phyloP scores from a whole-genome alignment of 495 filamentous ascomycete genomes.

The Xylaria venustula region DNA sequence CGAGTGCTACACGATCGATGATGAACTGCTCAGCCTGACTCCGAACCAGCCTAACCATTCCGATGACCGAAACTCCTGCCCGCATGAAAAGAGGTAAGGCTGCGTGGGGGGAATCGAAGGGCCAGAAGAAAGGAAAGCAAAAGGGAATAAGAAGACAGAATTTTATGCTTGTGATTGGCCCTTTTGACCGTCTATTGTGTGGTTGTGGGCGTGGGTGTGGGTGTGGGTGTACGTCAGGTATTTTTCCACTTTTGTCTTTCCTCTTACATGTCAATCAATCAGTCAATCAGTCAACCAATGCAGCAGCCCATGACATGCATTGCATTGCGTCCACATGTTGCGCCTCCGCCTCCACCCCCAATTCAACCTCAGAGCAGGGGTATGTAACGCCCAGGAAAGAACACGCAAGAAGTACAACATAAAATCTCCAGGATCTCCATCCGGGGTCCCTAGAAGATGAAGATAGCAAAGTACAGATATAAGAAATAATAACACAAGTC shows the following conservation, averaged over 20 bases:
- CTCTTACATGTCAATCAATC: conserved; percentile 2
- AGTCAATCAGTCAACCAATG: not conserved
- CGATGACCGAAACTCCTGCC: not conserved
- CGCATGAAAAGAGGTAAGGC: not conserved
- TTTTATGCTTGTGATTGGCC: too few relatives aligned
- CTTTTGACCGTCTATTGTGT: not conserved
- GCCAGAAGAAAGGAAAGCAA: not conserved
- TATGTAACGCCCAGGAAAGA: too few relatives aligned
- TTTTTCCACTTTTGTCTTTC: conserved; percentile 1
- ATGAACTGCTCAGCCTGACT: not conserved
- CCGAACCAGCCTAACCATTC: not conserved
- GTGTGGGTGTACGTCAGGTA: not conserved
- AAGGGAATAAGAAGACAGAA: not conserved
- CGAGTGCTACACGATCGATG: not conserved
- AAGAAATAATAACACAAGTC: too few relatives aligned
- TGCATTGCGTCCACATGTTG: not conserved
- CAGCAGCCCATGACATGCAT: not conserved
- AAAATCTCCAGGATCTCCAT: not conserved
- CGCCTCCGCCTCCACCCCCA: not conserved
- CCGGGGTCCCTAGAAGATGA: too few relatives aligned
- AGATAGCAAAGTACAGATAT: too few relatives aligned
- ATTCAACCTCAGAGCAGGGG: not conserved
- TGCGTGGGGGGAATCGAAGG: not conserved
- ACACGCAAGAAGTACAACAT: not conserved
- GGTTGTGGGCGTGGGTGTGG: not conserved